Evolutionary conservation across 352 stramenopile species (phyloP).

Genomic region (Thalassiosira sp.): DNA sequence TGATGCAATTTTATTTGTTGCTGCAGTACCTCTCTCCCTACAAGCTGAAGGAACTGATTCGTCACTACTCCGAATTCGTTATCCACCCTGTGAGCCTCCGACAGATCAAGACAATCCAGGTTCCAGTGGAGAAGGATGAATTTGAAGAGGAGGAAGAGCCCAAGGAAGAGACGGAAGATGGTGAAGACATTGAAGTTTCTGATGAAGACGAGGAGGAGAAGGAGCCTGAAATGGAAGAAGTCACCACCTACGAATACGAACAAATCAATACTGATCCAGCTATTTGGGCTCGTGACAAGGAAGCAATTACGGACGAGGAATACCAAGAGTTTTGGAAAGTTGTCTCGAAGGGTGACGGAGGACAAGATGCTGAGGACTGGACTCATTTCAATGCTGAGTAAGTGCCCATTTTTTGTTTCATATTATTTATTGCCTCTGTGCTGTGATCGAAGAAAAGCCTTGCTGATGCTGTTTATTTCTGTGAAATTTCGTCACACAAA

Average conservation of each 20-base stretch:
- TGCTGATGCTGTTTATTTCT: constrained; percentile 4
- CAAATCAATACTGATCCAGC: constrained; percentile 95
- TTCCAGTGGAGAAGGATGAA: constrained; percentile 85
- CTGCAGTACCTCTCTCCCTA: constrained; percentile 89
- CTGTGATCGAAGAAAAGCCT: no score
- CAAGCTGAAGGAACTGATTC: constrained; percentile 93
- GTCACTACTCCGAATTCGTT: constrained; percentile 99
- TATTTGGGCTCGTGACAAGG: constrained; percentile 96
- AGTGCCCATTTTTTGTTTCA: constrained; percentile 12
- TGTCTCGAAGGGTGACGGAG: constrained; percentile 87
- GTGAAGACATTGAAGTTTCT: constrained; percentile 84
- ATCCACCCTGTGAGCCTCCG: constrained; percentile 99
- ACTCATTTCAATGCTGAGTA: constrained; percentile 98
- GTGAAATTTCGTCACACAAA: no score
- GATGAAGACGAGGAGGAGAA: constrained; percentile 83
- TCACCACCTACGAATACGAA: constrained; percentile 93
- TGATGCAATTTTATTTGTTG: constrained; percentile 1
- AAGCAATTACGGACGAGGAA: constrained; percentile 96
- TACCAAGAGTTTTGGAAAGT: constrained; percentile 98
- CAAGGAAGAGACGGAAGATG: constrained; percentile 77
- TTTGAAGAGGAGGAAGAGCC: constrained; percentile 81
- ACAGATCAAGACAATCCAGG: constrained; percentile 90
- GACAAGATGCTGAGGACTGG: constrained; percentile 90
- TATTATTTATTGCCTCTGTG: not conserved
- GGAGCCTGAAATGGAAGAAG: constrained; percentile 89